Evolutionary conservation across 2,329 filamentous ascomycete genomes (phyloP), one percentile per base, ranked within the genome.

Genomic region (Waltergamsia citrina): DNA sequence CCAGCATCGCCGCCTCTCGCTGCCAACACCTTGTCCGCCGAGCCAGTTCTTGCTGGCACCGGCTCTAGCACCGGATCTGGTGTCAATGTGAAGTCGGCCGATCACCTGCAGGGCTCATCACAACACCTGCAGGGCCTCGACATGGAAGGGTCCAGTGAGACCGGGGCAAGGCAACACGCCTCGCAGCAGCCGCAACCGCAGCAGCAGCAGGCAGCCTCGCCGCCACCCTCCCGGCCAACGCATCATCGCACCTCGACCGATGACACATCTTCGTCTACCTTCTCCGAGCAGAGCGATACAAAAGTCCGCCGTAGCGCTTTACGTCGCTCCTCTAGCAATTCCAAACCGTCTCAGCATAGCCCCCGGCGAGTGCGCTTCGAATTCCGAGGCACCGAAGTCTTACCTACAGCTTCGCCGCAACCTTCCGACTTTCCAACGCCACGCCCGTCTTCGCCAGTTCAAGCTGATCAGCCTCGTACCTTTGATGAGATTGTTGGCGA

Each of bases 281-380:
- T 60, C 12, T 77, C 73, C 11, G 65, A 74, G 43, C 59, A 62
- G 45, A 74, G 70, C 52, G 63, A 71, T 31, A 56, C 57, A 16
- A 63, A 62, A 42, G 52, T 53, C 24, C 63, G 65, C 30, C 62
- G 72, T 42, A 78, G 76, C 45, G 75, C 72, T 29, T 52, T 79
- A 37, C 68, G 75, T 37, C 63, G 73, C 32, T 67, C 69, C 2
- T 73, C 69, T 6, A 73, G 65, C 44, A 62, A 58, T 21, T 64
- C 67, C 18, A 67, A 61, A 32, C 63, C 65, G 34, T 57, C 54
- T 6, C 60, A 62, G 30, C 59, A 62, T 28, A 76, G 72, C 45
- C 72, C 71, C n/a, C 66, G 74, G 20, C 65, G 72, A 38, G 76
- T 80, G 37, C 73, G 76, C 31, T 80, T 80, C 41, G 67, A 76